Evolutionary conservation across 345 rosid species (phyloP).

Genomic region (Eucalyptus globulus): DNA sequence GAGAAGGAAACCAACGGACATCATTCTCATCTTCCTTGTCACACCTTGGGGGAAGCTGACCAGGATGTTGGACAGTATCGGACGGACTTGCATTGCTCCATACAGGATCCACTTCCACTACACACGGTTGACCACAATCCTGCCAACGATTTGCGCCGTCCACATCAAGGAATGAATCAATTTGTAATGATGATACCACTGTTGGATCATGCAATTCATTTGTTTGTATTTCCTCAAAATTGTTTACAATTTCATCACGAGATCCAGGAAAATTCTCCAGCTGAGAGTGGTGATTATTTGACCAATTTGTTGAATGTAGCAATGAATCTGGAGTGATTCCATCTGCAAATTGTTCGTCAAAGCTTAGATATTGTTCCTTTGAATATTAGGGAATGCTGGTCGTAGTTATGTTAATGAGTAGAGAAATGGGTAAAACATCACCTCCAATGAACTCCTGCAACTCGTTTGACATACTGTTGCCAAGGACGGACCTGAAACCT

Average conservation of each 20-base stretch:
- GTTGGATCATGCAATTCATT: rapidly evolving
- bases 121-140: not conserved
- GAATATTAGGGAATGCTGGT: not conserved
- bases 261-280: rapidly evolving
- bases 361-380: not conserved
- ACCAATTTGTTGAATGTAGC: no score
- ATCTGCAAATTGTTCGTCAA: not conserved
- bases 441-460: no score
- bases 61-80: not conserved
- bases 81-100: not conserved
- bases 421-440: no score
- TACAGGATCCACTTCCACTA: not conserved
- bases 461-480: no score
- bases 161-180: no score
- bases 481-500: no score
- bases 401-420: not conserved
- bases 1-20: no score
- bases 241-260: no score
- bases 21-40: no score
- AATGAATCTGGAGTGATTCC: no score
- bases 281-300: rapidly evolving
- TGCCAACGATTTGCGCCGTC: not conserved
- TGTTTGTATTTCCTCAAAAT: rapidly evolving
- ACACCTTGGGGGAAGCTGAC: rapidly evolving
- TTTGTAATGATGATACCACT: no score